Evolutionary conservation across 495 filamentous ascomycete genomes (phyloP).

Genomic region (Paragyromitra xinjiangensis): DNA sequence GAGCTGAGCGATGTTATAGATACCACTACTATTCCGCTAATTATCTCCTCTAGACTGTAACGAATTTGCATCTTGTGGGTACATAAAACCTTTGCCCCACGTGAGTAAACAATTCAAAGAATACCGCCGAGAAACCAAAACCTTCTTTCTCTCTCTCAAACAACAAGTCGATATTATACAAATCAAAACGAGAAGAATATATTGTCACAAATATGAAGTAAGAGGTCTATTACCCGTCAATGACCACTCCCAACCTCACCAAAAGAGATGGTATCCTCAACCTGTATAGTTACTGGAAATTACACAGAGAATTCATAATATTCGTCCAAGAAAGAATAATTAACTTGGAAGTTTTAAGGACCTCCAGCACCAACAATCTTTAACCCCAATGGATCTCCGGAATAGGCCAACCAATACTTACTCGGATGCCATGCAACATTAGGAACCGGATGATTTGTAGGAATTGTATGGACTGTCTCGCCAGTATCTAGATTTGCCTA

Average conservation of each 20-base stretch:
- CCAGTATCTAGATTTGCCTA: conserved; percentile 88
- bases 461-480: conserved; percentile 81
- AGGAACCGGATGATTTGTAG: conserved; percentile 70
- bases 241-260: not conserved
- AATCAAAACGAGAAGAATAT: not conserved
- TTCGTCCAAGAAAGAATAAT: not conserved
- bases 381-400: conserved; percentile 78
- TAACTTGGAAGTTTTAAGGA: conserved; percentile 15
- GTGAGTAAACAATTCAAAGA: not conserved
- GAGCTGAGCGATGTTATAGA: no score
- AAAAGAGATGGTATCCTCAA: not conserved
- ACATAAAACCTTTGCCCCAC: not conserved
- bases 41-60: no score
- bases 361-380: conserved; percentile 74
- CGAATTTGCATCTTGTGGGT: no score
- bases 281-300: conserved; percentile 6
- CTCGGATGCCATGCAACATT: conserved; percentile 90
- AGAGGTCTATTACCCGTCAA: conserved; percentile 17
- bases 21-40: no score
- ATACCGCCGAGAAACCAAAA: not conserved
- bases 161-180: not conserved
- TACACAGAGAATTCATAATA: not conserved
- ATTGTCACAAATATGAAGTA: conserved; percentile 1
- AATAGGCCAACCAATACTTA: conserved; percentile 88
- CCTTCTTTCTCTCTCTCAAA: not conserved